A percentile compares a stretch with the other conserved stretches of the same genome.
Conservation (phyloP, 768 basidiomycete genomes). For the Strobilomyces dryophilus region DNA sequence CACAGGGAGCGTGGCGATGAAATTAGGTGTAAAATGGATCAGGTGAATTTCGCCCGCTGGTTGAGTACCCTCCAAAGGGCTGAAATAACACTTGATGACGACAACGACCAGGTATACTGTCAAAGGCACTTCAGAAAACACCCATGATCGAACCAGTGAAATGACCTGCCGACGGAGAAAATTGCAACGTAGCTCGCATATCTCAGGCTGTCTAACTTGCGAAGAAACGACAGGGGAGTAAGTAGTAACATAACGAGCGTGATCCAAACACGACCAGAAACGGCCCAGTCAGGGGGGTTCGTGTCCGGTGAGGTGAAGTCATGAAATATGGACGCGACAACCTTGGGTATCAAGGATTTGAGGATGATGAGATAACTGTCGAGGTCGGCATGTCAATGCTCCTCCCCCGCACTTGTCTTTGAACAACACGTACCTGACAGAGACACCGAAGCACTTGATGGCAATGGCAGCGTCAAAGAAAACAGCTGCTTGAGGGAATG, state of each 20-base stretch:
- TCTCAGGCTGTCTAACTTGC: slow-evolving; percentile 78
- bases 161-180: slow-evolving; percentile 75
- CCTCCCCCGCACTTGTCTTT: neutral
- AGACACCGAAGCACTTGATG: slow-evolving; percentile 95
- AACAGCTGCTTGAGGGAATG: slow-evolving; percentile 82
- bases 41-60: slow-evolving; percentile 63
- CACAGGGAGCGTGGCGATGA: slow-evolving; percentile 85
- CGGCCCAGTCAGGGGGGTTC: slow-evolving; percentile 70
- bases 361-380: slow-evolving; percentile 84
- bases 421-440: slow-evolving; percentile 61
- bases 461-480: slow-evolving; percentile 95
- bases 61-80: slow-evolving; percentile 62
- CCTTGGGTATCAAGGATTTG: slow-evolving; percentile 90
- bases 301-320: slow-evolving; percentile 61
- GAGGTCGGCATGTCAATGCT: neutral
- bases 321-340: slow-evolving; percentile 78
- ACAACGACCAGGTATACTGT: slow-evolving; percentile 75
- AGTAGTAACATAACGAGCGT: slow-evolving; percentile 70
- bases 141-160: neutral
- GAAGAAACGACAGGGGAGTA: slow-evolving; percentile 79
- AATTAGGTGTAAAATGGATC: slow-evolving; percentile 71
- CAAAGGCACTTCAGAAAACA: neutral
- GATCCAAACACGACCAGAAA: slow-evolving; percentile 82
- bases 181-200: slow-evolving; percentile 91
- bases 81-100: slow-evolving; percentile 77